Conservation (phyloP, 1,284 basidiomycete genomes). For the Ustilago bromivora region DNA sequence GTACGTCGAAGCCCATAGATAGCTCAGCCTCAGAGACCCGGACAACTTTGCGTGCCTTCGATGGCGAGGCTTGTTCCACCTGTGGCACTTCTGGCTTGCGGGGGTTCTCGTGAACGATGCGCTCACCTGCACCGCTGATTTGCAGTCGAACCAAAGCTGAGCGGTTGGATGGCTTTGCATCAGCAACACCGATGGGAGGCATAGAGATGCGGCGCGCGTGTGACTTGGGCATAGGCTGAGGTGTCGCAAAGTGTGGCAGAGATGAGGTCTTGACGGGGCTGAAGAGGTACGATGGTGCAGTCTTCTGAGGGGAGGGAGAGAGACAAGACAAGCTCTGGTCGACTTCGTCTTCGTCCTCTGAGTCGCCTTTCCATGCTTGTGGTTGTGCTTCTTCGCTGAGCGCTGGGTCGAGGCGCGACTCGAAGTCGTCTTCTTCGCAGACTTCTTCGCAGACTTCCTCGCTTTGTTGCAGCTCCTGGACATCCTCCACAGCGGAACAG, state of each 20-base stretch:
- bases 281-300: constrained; percentile 16
- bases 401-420: constrained; percentile 29
- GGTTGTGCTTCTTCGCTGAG: constrained; percentile 18
- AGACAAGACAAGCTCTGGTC: constrained; percentile 42
- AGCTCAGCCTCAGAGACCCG: constrained; percentile 43
- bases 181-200: constrained; percentile 29
- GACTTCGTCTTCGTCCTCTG: constrained; percentile 50
- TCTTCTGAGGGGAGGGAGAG: constrained; percentile 19
- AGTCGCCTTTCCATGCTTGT: constrained; percentile 24
- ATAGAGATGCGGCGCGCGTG: constrained; percentile 35
- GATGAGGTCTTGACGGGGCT: constrained; percentile 39
- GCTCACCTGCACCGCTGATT: constrained; percentile 40
- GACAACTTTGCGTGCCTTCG: constrained; percentile 29
- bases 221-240: constrained; percentile 29
- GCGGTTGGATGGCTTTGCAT: constrained; percentile 24
- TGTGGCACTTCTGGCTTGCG: background rate
- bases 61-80: constrained; percentile 21
- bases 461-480: background rate
- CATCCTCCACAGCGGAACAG: constrained; percentile 1
- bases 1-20: constrained; percentile 42
- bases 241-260: constrained; percentile 38
- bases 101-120: constrained; percentile 24
- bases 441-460: background rate
- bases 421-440: constrained; percentile 15
- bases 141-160: constrained; percentile 40